Evolutionary conservation across 495 filamentous ascomycete species (phyloP).

Genomic region (Neurospora sp.): DNA sequence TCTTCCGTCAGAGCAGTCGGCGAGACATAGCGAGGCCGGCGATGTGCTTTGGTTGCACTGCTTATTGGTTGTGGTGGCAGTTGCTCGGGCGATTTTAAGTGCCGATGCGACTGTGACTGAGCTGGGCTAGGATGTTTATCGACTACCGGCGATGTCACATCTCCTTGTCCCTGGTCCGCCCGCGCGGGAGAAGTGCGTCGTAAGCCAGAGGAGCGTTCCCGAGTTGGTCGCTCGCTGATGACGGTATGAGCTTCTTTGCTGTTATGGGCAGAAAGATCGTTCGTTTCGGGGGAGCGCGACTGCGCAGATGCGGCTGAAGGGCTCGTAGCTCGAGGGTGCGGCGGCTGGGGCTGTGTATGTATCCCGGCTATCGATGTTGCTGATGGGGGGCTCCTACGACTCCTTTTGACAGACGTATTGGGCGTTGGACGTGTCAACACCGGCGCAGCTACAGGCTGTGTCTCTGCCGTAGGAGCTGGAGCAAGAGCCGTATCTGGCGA

Average conservation of each 20-base stretch:
- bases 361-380: conserved; percentile 1
- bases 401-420: conserved; percentile 34
- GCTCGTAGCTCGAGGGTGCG: not conserved
- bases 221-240: not conserved
- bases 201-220: not conserved
- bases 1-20: conserved; percentile 16
- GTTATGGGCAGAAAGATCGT: not conserved
- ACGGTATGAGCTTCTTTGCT: not conserved
- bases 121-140: not conserved
- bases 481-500: conserved; percentile 6
- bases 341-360: not conserved
- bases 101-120: not conserved
- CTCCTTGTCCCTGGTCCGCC: not conserved
- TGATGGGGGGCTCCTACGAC: conserved; percentile 7
- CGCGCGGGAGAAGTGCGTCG: not conserved
- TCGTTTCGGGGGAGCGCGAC: not conserved
- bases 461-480: not conserved
- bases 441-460: not conserved
- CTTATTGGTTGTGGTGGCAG: not conserved
- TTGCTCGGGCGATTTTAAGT: not conserved
- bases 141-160: not conserved
- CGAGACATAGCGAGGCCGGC: conserved; percentile 3
- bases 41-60: not conserved
- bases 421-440: conserved; percentile 22
- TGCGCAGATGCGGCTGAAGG: not conserved